phyloP scores from a whole-genome alignment of 176 grass and related monocot species.

The Ensete ventricosum region DNA sequence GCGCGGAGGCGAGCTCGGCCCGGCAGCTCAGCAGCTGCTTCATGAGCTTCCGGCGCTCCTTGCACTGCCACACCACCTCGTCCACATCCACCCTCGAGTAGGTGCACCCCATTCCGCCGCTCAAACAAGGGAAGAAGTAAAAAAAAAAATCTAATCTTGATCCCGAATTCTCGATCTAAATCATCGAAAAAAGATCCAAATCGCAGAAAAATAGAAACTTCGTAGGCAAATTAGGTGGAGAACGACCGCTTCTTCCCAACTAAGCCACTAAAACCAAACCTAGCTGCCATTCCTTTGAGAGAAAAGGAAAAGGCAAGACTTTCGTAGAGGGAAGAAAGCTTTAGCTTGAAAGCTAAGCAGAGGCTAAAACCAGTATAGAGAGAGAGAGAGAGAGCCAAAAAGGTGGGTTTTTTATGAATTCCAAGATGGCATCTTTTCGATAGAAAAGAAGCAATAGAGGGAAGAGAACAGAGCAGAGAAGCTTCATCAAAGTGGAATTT shows the following conservation, averaged over 20 bases:
- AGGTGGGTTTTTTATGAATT: neutral
- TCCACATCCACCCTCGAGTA: constrained; percentile 66
- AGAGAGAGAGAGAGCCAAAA: neutral
- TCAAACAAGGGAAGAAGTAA: neutral
- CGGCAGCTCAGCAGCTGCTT: constrained; percentile 65
- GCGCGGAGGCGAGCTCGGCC: constrained; percentile 52
- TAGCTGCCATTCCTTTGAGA: neutral
- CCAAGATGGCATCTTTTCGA: constrained; percentile 5
- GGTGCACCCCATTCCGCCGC: constrained; percentile 67
- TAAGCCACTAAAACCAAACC: neutral
- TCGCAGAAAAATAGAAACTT: neutral
- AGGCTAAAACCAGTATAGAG: neutral
- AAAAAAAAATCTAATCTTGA: neutral
- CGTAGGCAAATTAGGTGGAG: neutral
- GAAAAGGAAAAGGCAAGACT: neutral
- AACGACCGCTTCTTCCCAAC: neutral
- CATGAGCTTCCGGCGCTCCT: constrained; percentile 75
- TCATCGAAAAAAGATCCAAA: neutral
- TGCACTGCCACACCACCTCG: constrained; percentile 74
- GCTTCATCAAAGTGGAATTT: constrained; percentile 1
- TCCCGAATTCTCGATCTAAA: neutral
- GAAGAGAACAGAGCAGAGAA: neutral
- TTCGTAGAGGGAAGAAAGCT: neutral
- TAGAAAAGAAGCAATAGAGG: neutral
- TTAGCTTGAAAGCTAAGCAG: constrained; percentile 17